These are phyloP conservation scores for Cyberlindnera samutprakarnensis DNA, from an alignment of 805 yeast genomes.

Conservation along the genomic window DNA sequence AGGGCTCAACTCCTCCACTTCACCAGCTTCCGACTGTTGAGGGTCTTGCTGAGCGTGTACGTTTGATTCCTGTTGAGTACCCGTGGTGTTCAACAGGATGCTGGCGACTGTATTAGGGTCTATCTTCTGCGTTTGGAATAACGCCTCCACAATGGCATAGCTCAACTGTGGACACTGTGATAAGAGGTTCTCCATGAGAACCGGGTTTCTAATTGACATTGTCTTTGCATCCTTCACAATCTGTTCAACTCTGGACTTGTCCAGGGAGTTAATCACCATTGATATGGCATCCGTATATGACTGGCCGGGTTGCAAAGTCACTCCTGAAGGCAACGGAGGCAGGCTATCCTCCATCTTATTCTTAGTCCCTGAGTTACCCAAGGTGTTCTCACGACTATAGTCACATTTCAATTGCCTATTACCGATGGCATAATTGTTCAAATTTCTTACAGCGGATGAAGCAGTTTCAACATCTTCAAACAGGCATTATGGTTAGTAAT, in stretches of 20 bases:
- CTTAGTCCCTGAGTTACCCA: slow-evolving; percentile 5
- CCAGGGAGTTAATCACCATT: slow-evolving; percentile 37
- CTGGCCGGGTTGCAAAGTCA: slow-evolving; percentile 27
- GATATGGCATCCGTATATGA: slow-evolving; percentile 36
- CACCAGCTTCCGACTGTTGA: slow-evolving; percentile 1
- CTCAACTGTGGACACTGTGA: slow-evolving; percentile 73
- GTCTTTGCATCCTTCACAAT: slow-evolving; percentile 50
- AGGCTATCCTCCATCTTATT: slow-evolving; percentile 18
- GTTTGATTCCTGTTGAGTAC: not conserved
- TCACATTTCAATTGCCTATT: slow-evolving; percentile 67
- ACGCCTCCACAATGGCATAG: slow-evolving; percentile 73
- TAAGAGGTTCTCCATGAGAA: slow-evolving; percentile 50
- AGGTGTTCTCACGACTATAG: slow-evolving; percentile 47
- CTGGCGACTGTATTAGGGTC: slow-evolving; percentile 25
- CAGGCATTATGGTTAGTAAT: too few species aligned
- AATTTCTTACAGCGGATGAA: slow-evolving; percentile 81
- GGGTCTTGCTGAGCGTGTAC: not conserved
- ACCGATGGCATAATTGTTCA: slow-evolving; percentile 74
- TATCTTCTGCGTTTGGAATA: slow-evolving; percentile 28
- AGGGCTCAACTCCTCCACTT: slow-evolving; percentile 21
- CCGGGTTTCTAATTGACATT: slow-evolving; percentile 51
- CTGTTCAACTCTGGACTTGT: slow-evolving; percentile 37
- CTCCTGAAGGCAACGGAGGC: slow-evolving; percentile 52
- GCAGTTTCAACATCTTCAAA: slow-evolving; percentile 68
- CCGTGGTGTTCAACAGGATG: slow-evolving; percentile 23